Percentiles rank a stretch among this genome's conserved stretches.
phyloP scores from a whole-genome alignment of 257 asterid species.

The Forsythia viridissima region DNA sequence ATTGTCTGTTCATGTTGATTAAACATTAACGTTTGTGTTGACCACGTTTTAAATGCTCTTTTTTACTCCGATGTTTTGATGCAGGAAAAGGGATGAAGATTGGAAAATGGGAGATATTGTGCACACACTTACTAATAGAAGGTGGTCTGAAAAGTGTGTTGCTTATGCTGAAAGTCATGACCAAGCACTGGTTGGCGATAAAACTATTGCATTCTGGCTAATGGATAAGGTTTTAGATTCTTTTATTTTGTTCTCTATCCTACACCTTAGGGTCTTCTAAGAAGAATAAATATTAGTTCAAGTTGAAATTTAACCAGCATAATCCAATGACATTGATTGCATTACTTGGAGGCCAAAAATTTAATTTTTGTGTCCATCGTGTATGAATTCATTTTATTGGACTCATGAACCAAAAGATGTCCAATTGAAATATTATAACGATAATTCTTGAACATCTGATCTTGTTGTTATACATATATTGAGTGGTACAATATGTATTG shows the following conservation, averaged over 20 bases:
- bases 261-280: not conserved
- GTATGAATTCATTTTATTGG: not conserved
- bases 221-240: constrained; percentile 86
- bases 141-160: constrained; percentile 93
- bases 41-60: constrained; percentile 7
- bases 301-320: not conserved
- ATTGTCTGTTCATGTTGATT: not conserved
- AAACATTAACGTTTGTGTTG: not conserved
- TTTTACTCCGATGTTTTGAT: constrained; percentile 28
- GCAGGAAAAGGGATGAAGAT: constrained; percentile 95
- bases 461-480: not conserved
- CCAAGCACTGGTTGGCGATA: constrained; percentile 98
- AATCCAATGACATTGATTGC: not conserved
- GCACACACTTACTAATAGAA: constrained; percentile 82
- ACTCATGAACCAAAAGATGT: not conserved
- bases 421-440: not conserved
- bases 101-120: constrained; percentile 93
- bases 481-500: not conserved
- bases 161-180: constrained; percentile 97
- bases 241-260: not conserved
- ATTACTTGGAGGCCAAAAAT: not conserved
- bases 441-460: not conserved
- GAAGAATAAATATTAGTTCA: not conserved
- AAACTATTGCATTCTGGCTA: constrained; percentile 97
- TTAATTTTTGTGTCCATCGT: not conserved